Conservation (phyloP, 1,139 yeast genomes). For the Pichia sp. region DNA sequence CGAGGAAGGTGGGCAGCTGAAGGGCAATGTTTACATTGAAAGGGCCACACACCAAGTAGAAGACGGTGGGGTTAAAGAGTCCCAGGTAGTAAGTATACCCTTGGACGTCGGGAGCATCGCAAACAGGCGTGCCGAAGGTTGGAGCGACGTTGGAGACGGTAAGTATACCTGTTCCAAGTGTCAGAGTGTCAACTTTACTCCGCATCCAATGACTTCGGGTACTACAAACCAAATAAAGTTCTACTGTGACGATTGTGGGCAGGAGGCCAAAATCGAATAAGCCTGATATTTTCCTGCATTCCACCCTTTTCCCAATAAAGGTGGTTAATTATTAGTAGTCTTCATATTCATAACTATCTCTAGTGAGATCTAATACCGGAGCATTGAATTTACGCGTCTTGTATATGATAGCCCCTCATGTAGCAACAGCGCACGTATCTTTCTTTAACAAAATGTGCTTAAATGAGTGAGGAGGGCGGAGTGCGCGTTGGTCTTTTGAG, state of each 20-base stretch:
- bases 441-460: no score
- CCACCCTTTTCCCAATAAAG: neutral
- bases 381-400: neutral
- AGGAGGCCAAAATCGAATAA: slow-evolving; percentile 7
- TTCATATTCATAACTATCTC: neutral
- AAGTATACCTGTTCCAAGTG: slow-evolving; percentile 9
- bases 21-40: slow-evolving; percentile 2
- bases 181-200: slow-evolving; percentile 13
- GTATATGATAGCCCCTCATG: no score
- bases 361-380: neutral
- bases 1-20: neutral
- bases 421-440: no score
- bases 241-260: slow-evolving; percentile 28
- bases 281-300: neutral
- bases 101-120: slow-evolving; percentile 19
- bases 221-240: slow-evolving; percentile 21
- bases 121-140: slow-evolving; percentile 1
- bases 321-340: neutral
- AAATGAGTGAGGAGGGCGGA: neutral
- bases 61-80: neutral
- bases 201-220: slow-evolving; percentile 20
- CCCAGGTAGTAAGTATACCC: slow-evolving; percentile 7
- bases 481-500: neutral
- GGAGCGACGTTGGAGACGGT: slow-evolving; percentile 4
- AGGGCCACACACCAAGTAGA: neutral